A percentile compares a stretch with the other conserved stretches of the same genome.
Evolutionary conservation across 805 yeast genomes (phyloP).

Genomic region (Starmera quercuum): DNA sequence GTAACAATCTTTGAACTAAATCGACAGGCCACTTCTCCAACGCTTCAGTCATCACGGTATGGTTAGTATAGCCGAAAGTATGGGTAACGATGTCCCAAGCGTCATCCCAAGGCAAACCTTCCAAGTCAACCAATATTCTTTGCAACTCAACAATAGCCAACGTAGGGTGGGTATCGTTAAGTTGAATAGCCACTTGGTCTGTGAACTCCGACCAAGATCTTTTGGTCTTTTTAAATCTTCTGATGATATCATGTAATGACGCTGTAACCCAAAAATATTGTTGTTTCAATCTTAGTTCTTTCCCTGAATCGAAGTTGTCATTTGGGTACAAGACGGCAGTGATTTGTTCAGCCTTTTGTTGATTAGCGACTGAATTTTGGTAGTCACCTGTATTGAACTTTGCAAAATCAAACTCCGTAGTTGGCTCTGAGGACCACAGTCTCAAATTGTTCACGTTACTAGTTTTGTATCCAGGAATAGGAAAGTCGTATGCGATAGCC

Average conservation of each 20-base stretch:
- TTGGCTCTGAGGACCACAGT: constrained; percentile 85
- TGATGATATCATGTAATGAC: constrained; percentile 80
- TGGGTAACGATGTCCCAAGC: constrained; percentile 81
- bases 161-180: constrained; percentile 94
- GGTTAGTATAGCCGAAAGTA: constrained; percentile 90
- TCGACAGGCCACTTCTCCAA: constrained; percentile 94
- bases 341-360: constrained; percentile 85
- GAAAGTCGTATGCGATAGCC: constrained; percentile 88
- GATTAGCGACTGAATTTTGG: constrained; percentile 71
- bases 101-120: constrained; percentile 69
- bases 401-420: constrained; percentile 83
- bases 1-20: constrained; percentile 67
- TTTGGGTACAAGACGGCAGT: constrained; percentile 92
- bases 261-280: constrained; percentile 98
- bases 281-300: constrained; percentile 87
- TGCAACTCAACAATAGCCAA: constrained; percentile 85
- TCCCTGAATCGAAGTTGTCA: constrained; percentile 87
- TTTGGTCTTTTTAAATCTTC: constrained; percentile 77
- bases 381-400: constrained; percentile 92
- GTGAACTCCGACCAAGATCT: constrained; percentile 79
- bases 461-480: constrained; percentile 86
- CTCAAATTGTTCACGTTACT: constrained; percentile 81
- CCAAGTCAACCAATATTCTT: constrained; percentile 78
- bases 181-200: constrained; percentile 82
- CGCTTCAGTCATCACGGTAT: constrained; percentile 92